Conservation (phyloP, 371 early-diverging fungal species). For the Parasitella parasitica region DNA sequence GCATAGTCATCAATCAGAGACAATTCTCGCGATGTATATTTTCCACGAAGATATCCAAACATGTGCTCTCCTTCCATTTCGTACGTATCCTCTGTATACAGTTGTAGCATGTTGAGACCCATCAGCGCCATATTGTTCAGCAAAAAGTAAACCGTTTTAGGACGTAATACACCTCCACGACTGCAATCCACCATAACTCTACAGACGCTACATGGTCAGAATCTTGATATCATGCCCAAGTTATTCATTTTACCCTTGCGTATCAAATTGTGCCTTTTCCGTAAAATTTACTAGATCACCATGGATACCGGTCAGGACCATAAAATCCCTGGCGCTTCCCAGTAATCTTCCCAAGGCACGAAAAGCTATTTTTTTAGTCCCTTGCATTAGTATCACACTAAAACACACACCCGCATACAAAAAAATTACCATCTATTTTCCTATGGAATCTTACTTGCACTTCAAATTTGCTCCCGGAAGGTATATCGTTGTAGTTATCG, state of each 20-base stretch:
- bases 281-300: conserved; percentile 50
- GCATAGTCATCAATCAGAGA: conserved; percentile 78
- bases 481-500: conserved; percentile 29
- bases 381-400: neutral
- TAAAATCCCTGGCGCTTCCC: conserved; percentile 53
- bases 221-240: neutral
- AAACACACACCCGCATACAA: too few species aligned
- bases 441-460: conserved; percentile 62
- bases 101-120: conserved; percentile 82
- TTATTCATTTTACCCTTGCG: conserved; percentile 48
- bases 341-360: conserved; percentile 75
- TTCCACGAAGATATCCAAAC: conserved; percentile 82
- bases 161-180: conserved; percentile 72
- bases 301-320: conserved; percentile 37
- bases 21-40: conserved; percentile 70
- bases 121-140: conserved; percentile 75
- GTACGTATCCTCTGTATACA: conserved; percentile 91
- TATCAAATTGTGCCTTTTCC: conserved; percentile 72
- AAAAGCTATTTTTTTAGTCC: conserved; percentile 56
- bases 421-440: conserved; percentile 67
- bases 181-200: conserved; percentile 87
- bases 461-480: conserved; percentile 39
- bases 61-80: conserved; percentile 78
- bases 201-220: neutral
- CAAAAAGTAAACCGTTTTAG: conserved; percentile 61